Evolutionary conservation across 257 asterid genomes (phyloP), one percentile per base, ranked within the genome.

Genomic region (Solanum arcanum): DNA sequence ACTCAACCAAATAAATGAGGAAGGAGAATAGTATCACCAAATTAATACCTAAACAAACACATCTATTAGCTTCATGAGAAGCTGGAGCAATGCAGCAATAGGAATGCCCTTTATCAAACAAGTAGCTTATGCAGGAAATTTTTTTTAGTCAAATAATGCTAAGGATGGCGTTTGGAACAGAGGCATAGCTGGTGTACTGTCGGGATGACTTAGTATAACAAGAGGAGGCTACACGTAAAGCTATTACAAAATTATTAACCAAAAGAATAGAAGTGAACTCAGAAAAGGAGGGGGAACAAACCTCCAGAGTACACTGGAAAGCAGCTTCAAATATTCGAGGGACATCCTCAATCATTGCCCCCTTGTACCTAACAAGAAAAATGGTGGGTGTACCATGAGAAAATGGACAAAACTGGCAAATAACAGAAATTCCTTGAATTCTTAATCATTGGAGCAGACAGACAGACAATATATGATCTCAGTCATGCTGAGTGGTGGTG

Each of bases 271-370:
- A 76, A 42, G 23, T 41, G 16, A 76, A 76, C 83, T n/a, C 12
- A 4, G 59, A 13, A 42, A 42, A 14, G 8, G 14, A 41, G 37
- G 39, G n/a, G 39, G 20, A 9, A 5, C 91, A 68, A 49, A 97
- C 99, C 99, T 96, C 99, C 64, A 97, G 92, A 76, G 99, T 97
- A 92, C 99, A 96, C 90, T 95, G 98, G 88, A 97, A 97, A 89
- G 92, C 98, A 90, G 99, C 99, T 89, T 96, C 99, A 89, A 97
- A 97, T 91, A 97, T 95, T 89, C 95, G 94, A 87, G 98, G 98
- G 86, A 97, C 98, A 86, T 97, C 99, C 33, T 97, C 99, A 69
- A 95, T 94, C 99, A 97, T 96, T 56, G 97, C 91, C 87, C 94
- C 92, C 89, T 92, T 96, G 88, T 96, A 96, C 94, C 99, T 97